Conservation (phyloP, 1,284 basidiomycete genomes). For the Schizophyllum commune region DNA sequence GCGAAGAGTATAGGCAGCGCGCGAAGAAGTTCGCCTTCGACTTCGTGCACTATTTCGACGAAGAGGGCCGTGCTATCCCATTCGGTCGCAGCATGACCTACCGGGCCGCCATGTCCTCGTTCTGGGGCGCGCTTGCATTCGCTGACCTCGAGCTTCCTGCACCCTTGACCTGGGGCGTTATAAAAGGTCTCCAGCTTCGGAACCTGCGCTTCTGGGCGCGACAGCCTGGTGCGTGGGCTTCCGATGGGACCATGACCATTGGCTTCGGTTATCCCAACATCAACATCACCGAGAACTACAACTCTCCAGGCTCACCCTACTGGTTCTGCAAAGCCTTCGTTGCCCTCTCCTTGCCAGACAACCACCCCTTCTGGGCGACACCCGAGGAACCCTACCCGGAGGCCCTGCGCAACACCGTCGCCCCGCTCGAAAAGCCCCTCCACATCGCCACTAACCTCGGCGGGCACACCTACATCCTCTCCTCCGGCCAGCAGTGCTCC, state of each 20-base stretch:
- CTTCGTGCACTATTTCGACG: constrained; percentile 71
- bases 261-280: constrained; percentile 70
- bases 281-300: constrained; percentile 75
- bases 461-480: constrained; percentile 65
- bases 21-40: constrained; percentile 59
- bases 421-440: constrained; percentile 51
- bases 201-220: constrained; percentile 67
- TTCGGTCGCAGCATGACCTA: constrained; percentile 75
- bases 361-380: constrained; percentile 66
- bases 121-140: constrained; percentile 69
- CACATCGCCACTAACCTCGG: constrained; percentile 60
- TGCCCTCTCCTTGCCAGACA: constrained; percentile 52
- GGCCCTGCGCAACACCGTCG: constrained; percentile 34
- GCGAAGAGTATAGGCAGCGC: constrained; percentile 56
- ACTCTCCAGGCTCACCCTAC: constrained; percentile 75
- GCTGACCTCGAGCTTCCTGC: constrained; percentile 62
- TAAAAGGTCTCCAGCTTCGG: constrained; percentile 68
- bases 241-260: constrained; percentile 67
- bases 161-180: constrained; percentile 65
- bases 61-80: constrained; percentile 68
- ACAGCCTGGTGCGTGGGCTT: constrained; percentile 50
- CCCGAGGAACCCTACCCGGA: constrained; percentile 56
- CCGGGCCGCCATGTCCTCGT: constrained; percentile 72
- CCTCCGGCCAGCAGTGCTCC: constrained; percentile 72
- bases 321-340: constrained; percentile 80